Percentiles rank a stretch among this genome's conserved stretches.
Conservation (phyloP, 164 flowering plant species). For the Paratinospora sagittata region DNA sequence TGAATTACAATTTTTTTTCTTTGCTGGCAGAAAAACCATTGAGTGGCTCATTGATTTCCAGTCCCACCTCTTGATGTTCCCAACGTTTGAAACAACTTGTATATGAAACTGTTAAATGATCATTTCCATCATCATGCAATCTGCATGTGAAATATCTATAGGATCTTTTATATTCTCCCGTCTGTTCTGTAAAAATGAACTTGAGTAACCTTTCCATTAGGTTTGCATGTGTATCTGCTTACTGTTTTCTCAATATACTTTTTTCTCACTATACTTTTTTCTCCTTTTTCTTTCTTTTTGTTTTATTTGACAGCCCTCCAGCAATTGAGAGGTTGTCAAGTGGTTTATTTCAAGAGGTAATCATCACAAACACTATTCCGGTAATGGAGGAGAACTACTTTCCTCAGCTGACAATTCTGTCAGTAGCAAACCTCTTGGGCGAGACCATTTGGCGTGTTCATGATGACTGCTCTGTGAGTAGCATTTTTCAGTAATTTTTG, state of each 20-base stretch:
- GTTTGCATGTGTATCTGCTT: not conserved
- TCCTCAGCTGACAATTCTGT: conserved; percentile 73
- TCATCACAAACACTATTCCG: conserved; percentile 82
- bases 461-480: conserved; percentile 96
- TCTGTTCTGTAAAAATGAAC: not conserved
- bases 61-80: too few relatives aligned
- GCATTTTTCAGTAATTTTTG: conserved; percentile 49
- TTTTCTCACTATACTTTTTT: not conserved
- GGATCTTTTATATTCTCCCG: not conserved
- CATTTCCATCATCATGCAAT: too few relatives aligned
- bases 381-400: conserved; percentile 67
- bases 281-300: not conserved
- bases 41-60: too few relatives aligned
- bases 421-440: conserved; percentile 84
- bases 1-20: not conserved
- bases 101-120: too few relatives aligned
- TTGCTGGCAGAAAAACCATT: not conserved
- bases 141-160: not conserved
- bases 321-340: conserved; percentile 81
- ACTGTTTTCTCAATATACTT: not conserved
- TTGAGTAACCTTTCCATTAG: not conserved
- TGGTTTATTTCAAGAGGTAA: conserved; percentile 86
- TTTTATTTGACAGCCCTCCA: conserved; percentile 58
- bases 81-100: too few relatives aligned
- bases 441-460: conserved; percentile 95